Evolutionary conservation across 345 rosid genomes (phyloP).

Genomic region (Citrus inodora): DNA sequence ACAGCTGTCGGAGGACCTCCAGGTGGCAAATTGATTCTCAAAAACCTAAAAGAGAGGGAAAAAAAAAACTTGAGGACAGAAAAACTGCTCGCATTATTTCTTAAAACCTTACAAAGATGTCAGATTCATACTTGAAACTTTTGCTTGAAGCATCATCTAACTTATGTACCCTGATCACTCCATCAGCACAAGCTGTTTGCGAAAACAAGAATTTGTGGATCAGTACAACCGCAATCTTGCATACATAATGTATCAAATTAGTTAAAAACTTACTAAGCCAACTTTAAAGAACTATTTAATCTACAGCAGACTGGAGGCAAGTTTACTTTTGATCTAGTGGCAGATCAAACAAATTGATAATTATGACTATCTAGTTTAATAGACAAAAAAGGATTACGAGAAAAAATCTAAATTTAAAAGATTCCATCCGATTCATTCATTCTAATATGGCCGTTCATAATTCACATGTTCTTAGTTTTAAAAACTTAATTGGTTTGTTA

Average conservation of each 20-base stretch:
- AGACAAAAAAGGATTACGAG: neutral
- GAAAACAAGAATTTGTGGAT: neutral
- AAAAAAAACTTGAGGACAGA: constrained; percentile 3
- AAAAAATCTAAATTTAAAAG: neutral
- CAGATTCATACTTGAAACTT: constrained; percentile 77
- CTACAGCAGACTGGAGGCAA: neutral
- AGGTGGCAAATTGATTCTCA: constrained; percentile 74
- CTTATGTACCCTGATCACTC: constrained; percentile 80
- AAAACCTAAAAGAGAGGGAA: constrained; percentile 41
- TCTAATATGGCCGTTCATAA: neutral
- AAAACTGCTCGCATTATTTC: neutral
- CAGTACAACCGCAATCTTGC: neutral
- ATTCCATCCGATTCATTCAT: neutral
- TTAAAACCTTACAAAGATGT: neutral
- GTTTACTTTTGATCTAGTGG: too few relatives aligned
- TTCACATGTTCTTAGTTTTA: neutral
- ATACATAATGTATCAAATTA: neutral
- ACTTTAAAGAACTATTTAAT: neutral
- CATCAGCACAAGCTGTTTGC: constrained; percentile 81
- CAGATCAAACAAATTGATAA: neutral
- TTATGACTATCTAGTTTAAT: neutral
- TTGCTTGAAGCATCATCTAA: constrained; percentile 92
- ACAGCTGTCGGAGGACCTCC: constrained; percentile 90
- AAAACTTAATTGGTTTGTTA: neutral
- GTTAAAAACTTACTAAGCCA: neutral